Percentiles rank a stretch among this genome's conserved stretches.
Evolutionary conservation across 163 green algal species (phyloP).

Genomic region (Picocystis sp.): DNA sequence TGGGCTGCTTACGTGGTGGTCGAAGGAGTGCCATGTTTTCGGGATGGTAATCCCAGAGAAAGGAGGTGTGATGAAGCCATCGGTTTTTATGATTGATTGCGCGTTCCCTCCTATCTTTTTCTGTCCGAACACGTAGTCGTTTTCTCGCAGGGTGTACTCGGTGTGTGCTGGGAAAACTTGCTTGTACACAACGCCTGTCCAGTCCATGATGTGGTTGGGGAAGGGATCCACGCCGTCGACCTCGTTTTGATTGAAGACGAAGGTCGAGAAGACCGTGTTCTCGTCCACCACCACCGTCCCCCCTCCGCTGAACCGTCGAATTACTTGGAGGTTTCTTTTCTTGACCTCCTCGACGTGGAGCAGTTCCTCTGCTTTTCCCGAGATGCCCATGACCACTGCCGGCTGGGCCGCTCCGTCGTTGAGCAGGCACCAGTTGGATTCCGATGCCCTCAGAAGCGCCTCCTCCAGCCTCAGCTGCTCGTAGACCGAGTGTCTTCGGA

Average conservation of each 20-base stretch:
- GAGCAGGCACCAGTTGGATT: conserved; percentile 66
- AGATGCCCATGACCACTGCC: conserved; percentile 88
- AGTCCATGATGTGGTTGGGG: conserved; percentile 79
- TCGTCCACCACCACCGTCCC: conserved; percentile 88
- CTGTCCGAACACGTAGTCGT: conserved; percentile 74
- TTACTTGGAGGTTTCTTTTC: conserved; percentile 27
- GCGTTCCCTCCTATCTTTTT: conserved; percentile 95
- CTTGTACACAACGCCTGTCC: conserved; percentile 54
- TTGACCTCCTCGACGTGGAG: conserved; percentile 32
- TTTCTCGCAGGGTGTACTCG: conserved; percentile 14
- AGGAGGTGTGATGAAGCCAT: conserved; percentile 95
- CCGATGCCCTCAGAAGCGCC: conserved; percentile 43
- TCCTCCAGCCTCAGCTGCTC: conserved; percentile 69
- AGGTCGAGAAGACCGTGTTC: conserved; percentile 60
- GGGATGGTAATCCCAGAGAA: conserved; percentile 75
- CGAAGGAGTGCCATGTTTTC: conserved; percentile 58
- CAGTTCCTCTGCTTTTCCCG: conserved; percentile 37
- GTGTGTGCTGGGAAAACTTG: conserved; percentile 36
- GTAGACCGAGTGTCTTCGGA: no score
- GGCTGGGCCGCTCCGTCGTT: conserved; percentile 57
- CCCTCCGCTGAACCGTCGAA: conserved; percentile 68
- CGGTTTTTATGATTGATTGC: conserved; percentile 80
- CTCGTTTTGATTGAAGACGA: conserved; percentile 49
- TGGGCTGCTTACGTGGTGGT: conserved; percentile 44
- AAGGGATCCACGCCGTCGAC: conserved; percentile 40